Evolutionary conservation across 2,329 filamentous ascomycete species (phyloP), one percentile per base, ranked within the genome.

Genomic region (Diaporthe batatas): DNA sequence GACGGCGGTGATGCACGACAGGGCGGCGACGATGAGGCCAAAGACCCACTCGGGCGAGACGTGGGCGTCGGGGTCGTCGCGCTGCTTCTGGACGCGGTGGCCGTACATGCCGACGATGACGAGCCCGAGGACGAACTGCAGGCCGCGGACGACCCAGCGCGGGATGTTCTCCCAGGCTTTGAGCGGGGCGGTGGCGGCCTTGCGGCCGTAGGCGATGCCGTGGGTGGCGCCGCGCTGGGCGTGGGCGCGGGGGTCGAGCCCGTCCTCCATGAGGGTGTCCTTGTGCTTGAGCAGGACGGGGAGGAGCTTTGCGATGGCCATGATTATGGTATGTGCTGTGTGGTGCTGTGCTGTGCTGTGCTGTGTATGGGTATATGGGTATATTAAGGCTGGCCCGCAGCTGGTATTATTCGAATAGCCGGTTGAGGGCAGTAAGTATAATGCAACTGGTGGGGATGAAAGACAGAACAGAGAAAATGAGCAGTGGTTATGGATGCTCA

Each of bases 71-170:
- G 16, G 62, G 12, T 32, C 57, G 57, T 23, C 11, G 23, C 89
- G 86, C 14, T 83, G 79, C n/a, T 78, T 75, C 68, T 79, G 80
- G n/a, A 93, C 85, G 72, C 91, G 90, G 73, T 86, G 83, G 18
- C 89, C 91, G 77, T 94, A 95, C 71, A 95, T 87, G 32, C 91
- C 93, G 71, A 90, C 87, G 68, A 93, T 90, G 54, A 91, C 88
- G 72, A 95, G 82, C 58, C 89, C 93, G 77, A 94, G 86, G 78
- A 93, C 83, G 78, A 95, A 89, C 79, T 95, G 93, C 42, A 93
- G 81, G 78, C 91, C 86, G 74, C 93, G 92, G 21, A 91, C 83
- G 73, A 87, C 75, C 58, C 86, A 80, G 75, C 89, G 89, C 42
- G 85, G 81, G 69, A 89, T 76, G 54, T 80, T 82, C 76, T 86